Conservation (phyloP, 83 land plant species). For the Picea abies region DNA sequence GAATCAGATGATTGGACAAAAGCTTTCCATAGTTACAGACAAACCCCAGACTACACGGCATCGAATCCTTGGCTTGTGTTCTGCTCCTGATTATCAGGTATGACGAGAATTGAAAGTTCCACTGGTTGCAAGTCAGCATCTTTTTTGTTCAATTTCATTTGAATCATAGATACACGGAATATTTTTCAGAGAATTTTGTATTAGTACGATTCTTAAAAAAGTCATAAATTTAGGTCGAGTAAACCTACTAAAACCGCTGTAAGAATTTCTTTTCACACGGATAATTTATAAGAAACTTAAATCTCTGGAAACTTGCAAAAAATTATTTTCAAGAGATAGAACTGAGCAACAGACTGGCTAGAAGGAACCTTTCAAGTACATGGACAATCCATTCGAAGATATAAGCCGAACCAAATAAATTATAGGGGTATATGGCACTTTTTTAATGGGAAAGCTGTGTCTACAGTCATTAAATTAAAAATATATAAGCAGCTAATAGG, state of each 20-base stretch:
- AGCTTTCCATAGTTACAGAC: constrained; percentile 90
- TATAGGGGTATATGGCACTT: neutral
- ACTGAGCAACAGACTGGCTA: neutral
- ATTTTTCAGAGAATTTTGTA: neutral
- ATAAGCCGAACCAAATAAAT: neutral
- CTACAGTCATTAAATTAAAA: neutral
- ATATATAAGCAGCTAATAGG: neutral
- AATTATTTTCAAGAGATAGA: neutral
- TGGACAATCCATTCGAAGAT: neutral
- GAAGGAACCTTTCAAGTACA: neutral
- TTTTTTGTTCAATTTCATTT: neutral
- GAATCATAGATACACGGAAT: neutral
- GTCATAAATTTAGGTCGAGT: neutral
- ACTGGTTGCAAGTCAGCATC: neutral
- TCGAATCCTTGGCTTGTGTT: constrained; percentile 97
- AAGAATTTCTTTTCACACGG: neutral
- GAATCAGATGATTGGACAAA: constrained; percentile 93
- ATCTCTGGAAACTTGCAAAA: neutral
- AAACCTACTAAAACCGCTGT: neutral
- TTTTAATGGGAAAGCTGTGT: neutral
- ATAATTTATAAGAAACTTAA: neutral
- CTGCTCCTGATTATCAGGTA: constrained; percentile 88
- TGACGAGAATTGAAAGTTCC: neutral
- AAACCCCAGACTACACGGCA: constrained; percentile 99
- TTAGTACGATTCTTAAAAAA: neutral